Percentiles rank a stretch among this genome's conserved stretches.
phyloP scores from a whole-genome alignment of 345 rosid species.

The Sonneratia alba region DNA sequence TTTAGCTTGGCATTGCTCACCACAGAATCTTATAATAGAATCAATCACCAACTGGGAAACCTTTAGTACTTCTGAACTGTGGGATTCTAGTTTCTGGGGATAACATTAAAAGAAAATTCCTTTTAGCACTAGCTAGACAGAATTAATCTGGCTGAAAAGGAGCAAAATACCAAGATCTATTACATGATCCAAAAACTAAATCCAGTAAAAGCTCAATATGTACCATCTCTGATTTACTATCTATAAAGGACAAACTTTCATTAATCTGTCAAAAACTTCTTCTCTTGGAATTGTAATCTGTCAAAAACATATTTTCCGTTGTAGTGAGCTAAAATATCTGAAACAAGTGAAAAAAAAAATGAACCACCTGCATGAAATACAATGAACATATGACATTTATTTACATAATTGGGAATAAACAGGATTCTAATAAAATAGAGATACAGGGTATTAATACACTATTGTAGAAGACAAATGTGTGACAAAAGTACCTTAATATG shows the following conservation, averaged over 20 bases:
- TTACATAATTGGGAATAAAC: background rate
- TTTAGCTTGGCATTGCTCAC: conserved; percentile 35
- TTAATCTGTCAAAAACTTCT: background rate
- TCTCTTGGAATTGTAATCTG: too few species aligned
- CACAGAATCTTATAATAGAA: conserved; percentile 49
- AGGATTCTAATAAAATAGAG: background rate
- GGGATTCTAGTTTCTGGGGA: conserved; percentile 48
- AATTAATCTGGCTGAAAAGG: background rate
- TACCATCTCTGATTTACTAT: background rate
- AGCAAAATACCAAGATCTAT: background rate
- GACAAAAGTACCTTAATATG: conserved; percentile 51
- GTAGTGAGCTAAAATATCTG: background rate
- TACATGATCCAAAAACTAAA: background rate
- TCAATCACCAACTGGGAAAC: conserved; percentile 51
- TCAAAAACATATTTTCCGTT: background rate
- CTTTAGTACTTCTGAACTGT: conserved; percentile 48
- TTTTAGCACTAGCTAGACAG: conserved; percentile 6
- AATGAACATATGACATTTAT: background rate
- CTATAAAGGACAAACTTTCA: background rate
- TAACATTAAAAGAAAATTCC: background rate
- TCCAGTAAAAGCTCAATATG: background rate
- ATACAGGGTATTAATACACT: background rate
- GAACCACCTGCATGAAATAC: background rate
- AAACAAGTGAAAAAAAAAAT: background rate
- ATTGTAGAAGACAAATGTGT: background rate